Percentiles rank a stretch among this genome's conserved stretches.
phyloP scores from a whole-genome alignment of 2,329 filamentous ascomycete genomes.

The Pestalotiopsis sp. region DNA sequence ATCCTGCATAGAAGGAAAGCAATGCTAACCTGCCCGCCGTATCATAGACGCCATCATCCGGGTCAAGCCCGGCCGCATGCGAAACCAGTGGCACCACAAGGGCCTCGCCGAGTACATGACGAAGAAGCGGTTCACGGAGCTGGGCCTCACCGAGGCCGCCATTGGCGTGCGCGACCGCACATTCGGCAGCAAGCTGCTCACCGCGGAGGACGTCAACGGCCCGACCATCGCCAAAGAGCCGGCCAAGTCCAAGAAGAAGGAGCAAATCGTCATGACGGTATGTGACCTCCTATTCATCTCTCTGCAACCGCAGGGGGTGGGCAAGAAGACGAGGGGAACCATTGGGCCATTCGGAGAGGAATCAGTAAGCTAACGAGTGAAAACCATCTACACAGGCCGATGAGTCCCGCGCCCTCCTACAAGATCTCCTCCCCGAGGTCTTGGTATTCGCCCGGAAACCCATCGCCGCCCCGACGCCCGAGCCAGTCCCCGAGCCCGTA shows the following conservation, averaged over 20 bases:
- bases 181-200: conserved; percentile 25
- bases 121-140: conserved; percentile 28
- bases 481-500: conserved; percentile 16
- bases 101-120: conserved; percentile 36
- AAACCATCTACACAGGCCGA: conserved; percentile 30
- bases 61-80: conserved; percentile 35
- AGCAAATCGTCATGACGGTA: conserved; percentile 25
- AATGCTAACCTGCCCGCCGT: neutral
- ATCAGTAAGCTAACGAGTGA: neutral
- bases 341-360: conserved; percentile 15
- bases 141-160: conserved; percentile 31
- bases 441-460: conserved; percentile 41
- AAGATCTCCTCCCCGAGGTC: conserved; percentile 34
- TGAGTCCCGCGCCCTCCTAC: conserved; percentile 35
- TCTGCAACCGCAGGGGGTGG: too few relatives aligned
- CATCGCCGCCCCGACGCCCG: conserved; percentile 25
- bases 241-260: conserved; percentile 25
- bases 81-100: conserved; percentile 35
- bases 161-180: conserved; percentile 34
- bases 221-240: conserved; percentile 10
- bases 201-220: conserved; percentile 17
- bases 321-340: neutral
- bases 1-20: neutral
- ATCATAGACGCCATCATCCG: conserved; percentile 34
- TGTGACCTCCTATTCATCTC: conserved; percentile 3